phyloP scores from a whole-genome alignment of 1,139 yeast species.

The Diutina rugosa region DNA sequence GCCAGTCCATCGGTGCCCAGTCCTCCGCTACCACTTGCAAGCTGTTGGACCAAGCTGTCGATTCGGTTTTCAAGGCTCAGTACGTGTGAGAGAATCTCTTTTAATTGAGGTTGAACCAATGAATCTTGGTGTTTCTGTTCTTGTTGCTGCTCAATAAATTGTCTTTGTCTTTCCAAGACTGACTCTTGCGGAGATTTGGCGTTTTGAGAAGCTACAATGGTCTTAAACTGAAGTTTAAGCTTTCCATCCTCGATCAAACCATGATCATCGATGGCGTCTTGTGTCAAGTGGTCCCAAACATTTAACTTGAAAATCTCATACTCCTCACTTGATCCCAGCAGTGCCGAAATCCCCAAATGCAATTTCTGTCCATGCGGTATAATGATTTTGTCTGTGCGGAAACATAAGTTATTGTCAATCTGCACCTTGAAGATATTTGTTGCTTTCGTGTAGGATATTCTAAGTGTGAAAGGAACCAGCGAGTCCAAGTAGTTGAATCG shows the following conservation, averaged over 20 bases:
- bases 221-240: constrained; percentile 10
- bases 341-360: constrained; percentile 41
- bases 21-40: not conserved
- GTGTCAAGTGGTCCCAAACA: constrained; percentile 38
- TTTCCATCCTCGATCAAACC: constrained; percentile 32
- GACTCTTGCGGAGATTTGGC: constrained; percentile 16
- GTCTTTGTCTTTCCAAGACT: constrained; percentile 24
- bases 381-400: constrained; percentile 35
- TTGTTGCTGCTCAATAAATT: constrained; percentile 12
- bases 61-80: not conserved
- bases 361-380: constrained; percentile 13
- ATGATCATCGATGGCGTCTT: constrained; percentile 47
- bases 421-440: constrained; percentile 43
- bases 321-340: constrained; percentile 30
- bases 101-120: not conserved
- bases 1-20: not conserved
- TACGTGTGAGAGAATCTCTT: not conserved
- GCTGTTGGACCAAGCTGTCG: not conserved
- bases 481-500: constrained; percentile 48
- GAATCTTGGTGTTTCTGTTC: not conserved
- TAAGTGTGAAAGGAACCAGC: constrained; percentile 54
- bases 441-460: constrained; percentile 42
- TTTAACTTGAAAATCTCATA: constrained; percentile 49
- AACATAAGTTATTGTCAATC: constrained; percentile 56
- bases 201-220: constrained; percentile 12